Percentiles rank a stretch among this genome's conserved stretches.
Conservation (phyloP, 2,329 filamentous ascomycete species). For the Penicillium crustosum region DNA sequence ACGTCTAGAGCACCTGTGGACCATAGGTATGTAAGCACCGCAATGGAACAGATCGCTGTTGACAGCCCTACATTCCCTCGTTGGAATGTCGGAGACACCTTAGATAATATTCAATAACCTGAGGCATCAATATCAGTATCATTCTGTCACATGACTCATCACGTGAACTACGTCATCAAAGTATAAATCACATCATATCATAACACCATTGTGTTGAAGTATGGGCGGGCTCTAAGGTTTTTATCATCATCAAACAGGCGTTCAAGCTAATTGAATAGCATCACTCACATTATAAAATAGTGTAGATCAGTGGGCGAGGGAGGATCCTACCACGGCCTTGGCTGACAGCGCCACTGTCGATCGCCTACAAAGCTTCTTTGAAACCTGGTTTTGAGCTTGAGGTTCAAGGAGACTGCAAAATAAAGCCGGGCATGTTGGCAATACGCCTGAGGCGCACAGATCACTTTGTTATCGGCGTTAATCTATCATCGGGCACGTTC, state of each 20-base stretch:
- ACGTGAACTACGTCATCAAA: not conserved
- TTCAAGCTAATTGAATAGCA: not conserved
- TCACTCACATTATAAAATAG: not conserved
- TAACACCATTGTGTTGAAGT: not conserved
- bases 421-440: not conserved
- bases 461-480: not conserved
- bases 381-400: not conserved
- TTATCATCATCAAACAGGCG: not conserved
- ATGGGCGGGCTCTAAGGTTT: not conserved
- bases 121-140: not conserved
- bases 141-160: not conserved
- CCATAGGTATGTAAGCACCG: not conserved
- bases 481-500: not conserved
- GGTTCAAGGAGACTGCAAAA: not conserved
- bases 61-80: not conserved
- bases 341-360: conserved; percentile 12
- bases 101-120: not conserved
- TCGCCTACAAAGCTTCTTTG: conserved; percentile 8
- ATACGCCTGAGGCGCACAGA: not conserved
- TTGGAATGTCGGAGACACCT: not conserved
- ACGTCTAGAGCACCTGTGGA: not conserved
- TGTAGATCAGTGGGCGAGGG: not conserved
- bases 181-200: not conserved
- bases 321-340: not conserved
- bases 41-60: not conserved